Conservation (phyloP, 306 rosid genomes). For the Pyrus communis region DNA sequence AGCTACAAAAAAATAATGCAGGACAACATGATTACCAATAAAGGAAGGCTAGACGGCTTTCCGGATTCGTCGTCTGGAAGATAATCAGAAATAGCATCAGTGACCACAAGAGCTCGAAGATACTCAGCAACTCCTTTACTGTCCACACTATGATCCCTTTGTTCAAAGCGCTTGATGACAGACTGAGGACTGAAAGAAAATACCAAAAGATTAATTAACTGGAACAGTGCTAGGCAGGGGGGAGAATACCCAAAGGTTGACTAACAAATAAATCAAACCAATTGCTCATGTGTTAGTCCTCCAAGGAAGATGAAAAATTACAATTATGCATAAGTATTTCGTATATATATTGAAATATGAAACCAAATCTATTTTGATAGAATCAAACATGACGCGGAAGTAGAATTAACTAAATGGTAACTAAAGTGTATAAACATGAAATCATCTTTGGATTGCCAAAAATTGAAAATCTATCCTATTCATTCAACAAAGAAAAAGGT, state of each 20-base stretch:
- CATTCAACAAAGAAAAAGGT: not conserved
- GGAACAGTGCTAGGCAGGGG: not conserved
- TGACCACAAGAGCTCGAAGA: conserved; percentile 89
- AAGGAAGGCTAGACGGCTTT: conserved; percentile 74
- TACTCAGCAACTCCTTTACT: conserved; percentile 97
- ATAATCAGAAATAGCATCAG: conserved; percentile 78
- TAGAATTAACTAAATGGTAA: not conserved
- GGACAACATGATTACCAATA: conserved; percentile 46
- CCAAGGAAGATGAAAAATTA: not conserved
- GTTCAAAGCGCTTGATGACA: conserved; percentile 89
- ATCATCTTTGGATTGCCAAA: not conserved
- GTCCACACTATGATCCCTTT: conserved; percentile 81
- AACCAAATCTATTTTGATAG: not conserved
- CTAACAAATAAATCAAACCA: not conserved
- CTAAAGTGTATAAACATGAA: not conserved
- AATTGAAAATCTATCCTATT: not conserved
- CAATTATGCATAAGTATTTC: not conserved
- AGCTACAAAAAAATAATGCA: not conserved
- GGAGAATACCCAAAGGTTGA: not conserved
- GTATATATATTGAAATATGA: not conserved
- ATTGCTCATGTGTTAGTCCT: not conserved
- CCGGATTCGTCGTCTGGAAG: conserved; percentile 81
- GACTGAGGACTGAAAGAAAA: conserved; percentile 72
- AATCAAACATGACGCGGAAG: not conserved
- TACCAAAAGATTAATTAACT: not conserved